Evolutionary conservation across 352 stramenopile genomes (phyloP), one percentile per base, ranked within the genome.

Genomic region (Phytopythium aichiense): DNA sequence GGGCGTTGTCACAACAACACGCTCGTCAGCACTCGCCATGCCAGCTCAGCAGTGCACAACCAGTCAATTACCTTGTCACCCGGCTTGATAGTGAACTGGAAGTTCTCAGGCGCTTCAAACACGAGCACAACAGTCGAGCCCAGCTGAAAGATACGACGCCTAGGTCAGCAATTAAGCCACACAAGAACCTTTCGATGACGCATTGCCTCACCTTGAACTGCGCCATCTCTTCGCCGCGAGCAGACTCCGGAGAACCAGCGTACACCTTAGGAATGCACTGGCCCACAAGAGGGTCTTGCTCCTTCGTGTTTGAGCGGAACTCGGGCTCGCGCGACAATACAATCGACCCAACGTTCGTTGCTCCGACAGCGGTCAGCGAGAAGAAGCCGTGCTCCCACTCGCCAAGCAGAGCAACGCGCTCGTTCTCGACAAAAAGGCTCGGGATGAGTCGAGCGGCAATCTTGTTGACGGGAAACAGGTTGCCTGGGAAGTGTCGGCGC

Each of bases 281-380:
- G 45, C 80, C 80, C 16, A 86, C 71, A 20, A 83, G 63, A 45
- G 49, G 4, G 45, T 91, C 79, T 59, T 93, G 84, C 4, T 64
- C 71, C 53, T 69, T 71, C 33, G 74, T 82, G 56, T 94, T 94
- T 1, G 79, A 85, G 48, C 67, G 67, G 42, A 92, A 80, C 22
- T 88, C 75, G 1, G 81, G 81, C 58, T 95, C 87, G 31, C 84
- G 80, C 30, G 72, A 71, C 18, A 95, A 60, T 13, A 73, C 73
- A 69, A 95, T 94, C 12, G 85, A 94, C n/a, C 87, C 87, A 7
- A 95, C 87, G 52, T 95, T 95, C 13, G 85, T 90, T n/a, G 87
- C 87, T 20, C 87, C 87, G 28, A 95, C 87, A 38, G 86, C 84
- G 28, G 79, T 91, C 28, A 95, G 74, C 16, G 81, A 92, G 60